Evolutionary conservation across 345 rosid species (phyloP), one percentile per base, ranked within the genome.

Genomic region (Trapa incisa): DNA sequence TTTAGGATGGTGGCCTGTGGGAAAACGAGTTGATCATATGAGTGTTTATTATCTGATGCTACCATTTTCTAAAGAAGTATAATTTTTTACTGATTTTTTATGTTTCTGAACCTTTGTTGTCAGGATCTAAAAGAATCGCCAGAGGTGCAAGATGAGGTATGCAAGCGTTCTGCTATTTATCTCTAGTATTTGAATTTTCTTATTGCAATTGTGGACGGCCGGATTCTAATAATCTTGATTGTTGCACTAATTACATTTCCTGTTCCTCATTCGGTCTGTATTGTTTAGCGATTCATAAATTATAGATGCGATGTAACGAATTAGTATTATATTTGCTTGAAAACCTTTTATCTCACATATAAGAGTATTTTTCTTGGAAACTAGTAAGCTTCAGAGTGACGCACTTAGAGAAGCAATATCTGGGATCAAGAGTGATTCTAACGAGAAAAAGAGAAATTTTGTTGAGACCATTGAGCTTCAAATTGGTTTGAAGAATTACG

Each of bases 311-410:
- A 22, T 22, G 29, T 22, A 22, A 22, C 29, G 29, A 22, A 22
- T 41, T 41, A 2, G 7, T 41, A 15, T 15, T 53, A 4, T 14
- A 29, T 13, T n/a, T 15, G 29, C 6, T 15, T n/a, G 17, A 15
- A 13, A 15, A 63, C 22, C 67, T 1, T 47, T 38, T 61, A 39
- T 41, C 43, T 29, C 37, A 14, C 16, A 38, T 43, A n/a, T 41
- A 22, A 0, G 48, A 57, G 17, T 68, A 53, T 13, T 22, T 50
- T 38, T 17, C 35, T 64, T 33, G 14, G 32, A 17, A 38, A 60
- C n/a, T 74, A 88, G 96, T 80, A 88, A 88, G 82, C 87, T 88
- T 71, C 80, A 78, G 77, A 78, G 89, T 58, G 96, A 88, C 38
- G 77, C 89, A 0, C 52, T 86, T 11, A 82, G 87, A 57, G 96